Conservation (phyloP, 495 filamentous ascomycete genomes). For the Staphylotrichum longicolle region DNA sequence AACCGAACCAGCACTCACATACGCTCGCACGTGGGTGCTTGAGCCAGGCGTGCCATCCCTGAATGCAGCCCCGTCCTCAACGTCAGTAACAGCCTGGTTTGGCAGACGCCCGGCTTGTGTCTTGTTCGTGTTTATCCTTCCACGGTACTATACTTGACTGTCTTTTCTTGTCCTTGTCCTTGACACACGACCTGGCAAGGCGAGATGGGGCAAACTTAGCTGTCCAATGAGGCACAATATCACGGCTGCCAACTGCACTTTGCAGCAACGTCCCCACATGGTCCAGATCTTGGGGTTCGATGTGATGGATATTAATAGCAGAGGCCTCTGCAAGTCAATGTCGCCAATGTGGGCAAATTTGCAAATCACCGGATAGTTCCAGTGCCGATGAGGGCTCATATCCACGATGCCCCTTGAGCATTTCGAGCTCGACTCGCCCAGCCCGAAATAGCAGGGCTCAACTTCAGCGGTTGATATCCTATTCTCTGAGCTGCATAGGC, state of each 20-base stretch:
- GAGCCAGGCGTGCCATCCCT: too few species aligned
- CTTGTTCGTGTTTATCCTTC: too few species aligned
- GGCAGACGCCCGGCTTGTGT: too few species aligned
- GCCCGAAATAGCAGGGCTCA: neutral
- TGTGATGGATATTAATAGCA: slow-evolving; percentile 15
- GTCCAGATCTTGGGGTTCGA: slow-evolving; percentile 4
- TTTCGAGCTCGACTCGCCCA: neutral
- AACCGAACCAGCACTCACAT: too few species aligned
- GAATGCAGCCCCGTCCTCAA: too few species aligned
- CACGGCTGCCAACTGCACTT: neutral
- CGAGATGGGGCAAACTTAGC: neutral
- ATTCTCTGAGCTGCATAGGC: too few species aligned
- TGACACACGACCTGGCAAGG: neutral
- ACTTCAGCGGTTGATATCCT: too few species aligned
- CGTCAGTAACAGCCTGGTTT: too few species aligned
- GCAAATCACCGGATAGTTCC: neutral
- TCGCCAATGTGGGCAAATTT: neutral
- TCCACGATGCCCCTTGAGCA: neutral
- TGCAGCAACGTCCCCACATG: slow-evolving; percentile 2
- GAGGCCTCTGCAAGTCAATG: neutral
- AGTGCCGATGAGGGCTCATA: too few species aligned
- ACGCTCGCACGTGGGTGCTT: too few species aligned
- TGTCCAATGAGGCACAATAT: neutral
- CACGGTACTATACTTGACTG: too few species aligned
- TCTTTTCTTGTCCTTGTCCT: too few species aligned